phyloP scores from a whole-genome alignment of 2,329 filamentous ascomycete genomes.

The Aspergillus sp. region DNA sequence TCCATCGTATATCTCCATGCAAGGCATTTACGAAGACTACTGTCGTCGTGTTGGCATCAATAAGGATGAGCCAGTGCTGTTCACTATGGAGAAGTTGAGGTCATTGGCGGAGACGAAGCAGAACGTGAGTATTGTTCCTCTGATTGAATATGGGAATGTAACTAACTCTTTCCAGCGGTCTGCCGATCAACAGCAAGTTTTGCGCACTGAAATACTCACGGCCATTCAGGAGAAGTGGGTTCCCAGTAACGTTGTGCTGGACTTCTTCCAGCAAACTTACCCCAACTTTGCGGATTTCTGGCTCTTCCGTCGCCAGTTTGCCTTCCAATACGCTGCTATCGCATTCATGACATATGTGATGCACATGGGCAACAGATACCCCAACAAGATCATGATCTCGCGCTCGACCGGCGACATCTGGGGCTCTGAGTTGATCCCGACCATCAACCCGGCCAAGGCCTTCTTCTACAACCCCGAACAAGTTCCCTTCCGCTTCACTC shows the following conservation, averaged over 20 bases:
- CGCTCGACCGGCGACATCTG: conserved; percentile 86
- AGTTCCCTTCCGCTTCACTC: conserved; percentile 93
- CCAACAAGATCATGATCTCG: conserved; percentile 89
- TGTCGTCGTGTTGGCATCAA: conserved; percentile 78
- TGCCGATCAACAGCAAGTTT: conserved; percentile 61
- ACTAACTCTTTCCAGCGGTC: conserved; percentile 36
- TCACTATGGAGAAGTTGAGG: conserved; percentile 89
- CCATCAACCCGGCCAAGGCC: conserved; percentile 75
- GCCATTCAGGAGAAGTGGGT: conserved; percentile 94
- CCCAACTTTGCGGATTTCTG: conserved; percentile 91
- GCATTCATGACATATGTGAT: conserved; percentile 99
- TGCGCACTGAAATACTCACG: conserved; percentile 84
- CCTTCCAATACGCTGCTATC: conserved; percentile 87
- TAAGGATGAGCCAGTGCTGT: conserved; percentile 92
- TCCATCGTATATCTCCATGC: conserved; percentile 84
- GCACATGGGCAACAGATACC: conserved; percentile 93
- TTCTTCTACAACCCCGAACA: conserved; percentile 93
- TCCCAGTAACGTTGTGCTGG: conserved; percentile 69
- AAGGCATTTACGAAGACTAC: conserved; percentile 93
- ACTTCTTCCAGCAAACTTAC: conserved; percentile 85
- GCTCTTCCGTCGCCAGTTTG: conserved; percentile 95
- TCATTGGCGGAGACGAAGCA: conserved; percentile 64
- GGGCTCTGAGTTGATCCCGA: conserved; percentile 89
- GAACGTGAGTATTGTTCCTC: conserved; percentile 29
- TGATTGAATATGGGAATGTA: not conserved